A percentile compares a stretch with the other conserved stretches of the same genome.
These are phyloP conservation scores for Zygosaccharomyces pseudobailii DNA, from an alignment of 1,139 yeast species.

Conservation along the genomic window DNA sequence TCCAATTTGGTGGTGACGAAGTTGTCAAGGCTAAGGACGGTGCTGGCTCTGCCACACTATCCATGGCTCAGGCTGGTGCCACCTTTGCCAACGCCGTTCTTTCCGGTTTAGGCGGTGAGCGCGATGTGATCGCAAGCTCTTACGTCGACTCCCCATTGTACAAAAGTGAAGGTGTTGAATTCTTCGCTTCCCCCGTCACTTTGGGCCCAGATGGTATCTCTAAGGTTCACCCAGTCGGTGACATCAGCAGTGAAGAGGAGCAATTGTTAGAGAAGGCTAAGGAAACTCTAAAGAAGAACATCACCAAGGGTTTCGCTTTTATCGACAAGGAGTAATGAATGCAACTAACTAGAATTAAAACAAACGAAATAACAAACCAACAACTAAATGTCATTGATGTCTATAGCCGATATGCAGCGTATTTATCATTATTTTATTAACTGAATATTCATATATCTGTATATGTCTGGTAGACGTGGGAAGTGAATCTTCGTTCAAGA, in stretches of 20 bases:
- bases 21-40: constrained; percentile 98
- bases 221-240: constrained; percentile 63
- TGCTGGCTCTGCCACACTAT: constrained; percentile 97
- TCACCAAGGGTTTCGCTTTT: constrained; percentile 68
- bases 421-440: neutral
- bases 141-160: constrained; percentile 78
- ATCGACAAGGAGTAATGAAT: constrained; percentile 30
- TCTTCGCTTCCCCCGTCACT: constrained; percentile 88
- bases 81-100: constrained; percentile 86
- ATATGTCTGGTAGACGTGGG: neutral
- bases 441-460: neutral
- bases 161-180: constrained; percentile 79
- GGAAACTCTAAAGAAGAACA: constrained; percentile 74
- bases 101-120: constrained; percentile 67
- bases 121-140: constrained; percentile 70
- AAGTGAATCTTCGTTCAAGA: too few relatives aligned
- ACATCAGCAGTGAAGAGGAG: constrained; percentile 56
- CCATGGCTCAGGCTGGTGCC: constrained; percentile 99
- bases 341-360: neutral
- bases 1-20: constrained; percentile 98
- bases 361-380: neutral
- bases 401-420: neutral
- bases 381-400: neutral
- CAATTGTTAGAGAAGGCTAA: constrained; percentile 74
- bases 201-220: constrained; percentile 88